These are phyloP conservation scores for Morella rubra DNA, from an alignment of 306 rosid genomes.

Conservation along the genomic window DNA sequence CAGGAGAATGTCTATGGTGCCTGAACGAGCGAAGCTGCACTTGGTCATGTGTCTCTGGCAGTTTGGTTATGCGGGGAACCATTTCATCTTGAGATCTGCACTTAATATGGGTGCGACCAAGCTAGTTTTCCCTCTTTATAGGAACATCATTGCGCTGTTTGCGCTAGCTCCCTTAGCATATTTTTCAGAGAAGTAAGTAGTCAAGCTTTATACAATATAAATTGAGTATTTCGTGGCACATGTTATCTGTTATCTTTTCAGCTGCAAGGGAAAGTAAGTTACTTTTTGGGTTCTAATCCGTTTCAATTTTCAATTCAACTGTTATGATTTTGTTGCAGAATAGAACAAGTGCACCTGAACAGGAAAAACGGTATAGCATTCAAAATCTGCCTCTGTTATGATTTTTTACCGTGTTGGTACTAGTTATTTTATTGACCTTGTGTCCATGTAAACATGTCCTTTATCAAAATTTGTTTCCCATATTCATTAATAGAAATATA, in stretches of 20 bases:
- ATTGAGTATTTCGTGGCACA: background rate
- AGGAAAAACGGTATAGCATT: too few species aligned
- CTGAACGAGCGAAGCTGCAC: conserved; percentile 52
- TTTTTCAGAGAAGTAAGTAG: conserved; percentile 52
- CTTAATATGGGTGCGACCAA: conserved; percentile 58
- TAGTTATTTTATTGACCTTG: too few species aligned
- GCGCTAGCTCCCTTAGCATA: conserved; percentile 51
- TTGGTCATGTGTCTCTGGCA: conserved; percentile 41
- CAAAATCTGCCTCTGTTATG: too few species aligned
- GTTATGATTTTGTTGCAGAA: too few species aligned
- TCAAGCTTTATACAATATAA: conserved; percentile 11
- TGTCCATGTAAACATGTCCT: too few species aligned
- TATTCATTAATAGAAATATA: too few species aligned
- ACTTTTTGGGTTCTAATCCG: background rate
- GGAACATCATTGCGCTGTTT: conserved; percentile 51
- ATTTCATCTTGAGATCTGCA: conserved; percentile 51
- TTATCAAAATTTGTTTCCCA: too few species aligned
- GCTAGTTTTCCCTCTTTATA: conserved; percentile 58
- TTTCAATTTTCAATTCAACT: background rate
- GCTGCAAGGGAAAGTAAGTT: background rate
- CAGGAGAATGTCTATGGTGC: conserved; percentile 28
- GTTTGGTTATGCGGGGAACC: conserved; percentile 57
- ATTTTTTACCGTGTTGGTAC: too few species aligned
- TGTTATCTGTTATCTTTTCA: conserved; percentile 21
- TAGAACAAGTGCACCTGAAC: too few species aligned